Evolutionary conservation across 805 yeast genomes (phyloP), one percentile per base, ranked within the genome.

Genomic region (Hanseniaspora taiwanica): DNA sequence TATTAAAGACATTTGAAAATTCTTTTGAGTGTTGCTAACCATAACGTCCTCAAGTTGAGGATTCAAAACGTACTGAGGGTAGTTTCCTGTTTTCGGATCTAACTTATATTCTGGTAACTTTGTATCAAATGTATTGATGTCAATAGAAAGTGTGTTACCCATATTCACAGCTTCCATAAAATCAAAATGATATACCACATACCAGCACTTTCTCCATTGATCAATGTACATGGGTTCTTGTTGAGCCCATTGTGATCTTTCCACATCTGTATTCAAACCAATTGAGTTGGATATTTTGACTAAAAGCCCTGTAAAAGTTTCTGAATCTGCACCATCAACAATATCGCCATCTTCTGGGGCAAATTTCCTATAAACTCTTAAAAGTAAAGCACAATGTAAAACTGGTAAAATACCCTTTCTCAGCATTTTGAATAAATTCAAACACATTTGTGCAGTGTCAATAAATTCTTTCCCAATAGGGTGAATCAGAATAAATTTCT

Each of bases 201-300:
- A 68, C 83, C 83, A 78, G 4, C 75, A 64, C 47, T 73, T 76
- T 49, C 83, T 63, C 65, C 73, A 66, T 3, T 75, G 49, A 45
- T 72, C 70, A 21, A 66, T 62, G 12, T 50, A 44, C 49, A 42
- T 40, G 51, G 60, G 36, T 43, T 52, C 36, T 19, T 40, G 42
- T 6, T 52, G 38, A n/a, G 44, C 49, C 45, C 37, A 45, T 34
- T 45, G 40, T 37, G 68, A 64, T 2, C 46, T 45, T 9, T 58
- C 59, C 3, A 78, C 74, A 42, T 76, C 81, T 40, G 80, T 59
- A 52, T 76, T 72, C 37, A 76, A 47, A 0, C 82, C 83, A 39
- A 75, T 60, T 0, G 76, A 65, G 29, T 65, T 62, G 0, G 72
- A 78, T 73, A 75, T 72, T 46, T 73, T 78, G 3, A 72, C 49